phyloP scores from a whole-genome alignment of 2,329 filamentous ascomycete species.

The Escovopsis weberi region DNA sequence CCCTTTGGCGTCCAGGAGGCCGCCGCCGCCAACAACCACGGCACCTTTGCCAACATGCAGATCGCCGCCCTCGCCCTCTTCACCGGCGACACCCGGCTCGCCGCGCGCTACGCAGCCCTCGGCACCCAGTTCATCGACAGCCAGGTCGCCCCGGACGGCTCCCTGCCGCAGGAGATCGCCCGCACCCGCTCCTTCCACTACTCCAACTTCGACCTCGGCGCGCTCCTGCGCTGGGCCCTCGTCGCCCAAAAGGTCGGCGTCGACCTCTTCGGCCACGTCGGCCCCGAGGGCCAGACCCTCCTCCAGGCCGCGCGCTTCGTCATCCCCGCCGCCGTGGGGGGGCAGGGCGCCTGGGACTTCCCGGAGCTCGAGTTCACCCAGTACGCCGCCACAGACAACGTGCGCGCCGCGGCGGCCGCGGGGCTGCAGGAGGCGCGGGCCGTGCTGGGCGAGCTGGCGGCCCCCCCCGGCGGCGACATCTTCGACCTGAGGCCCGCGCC shows the following conservation, averaged over 20 bases:
- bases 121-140: conserved; percentile 8
- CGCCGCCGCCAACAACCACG: conserved; percentile 13
- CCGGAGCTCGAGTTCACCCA: conserved; percentile 10
- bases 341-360: conserved; percentile 8
- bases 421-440: conserved; percentile 8
- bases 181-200: conserved; percentile 16
- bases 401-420: conserved; percentile 11
- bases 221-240: conserved; percentile 7
- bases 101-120: neutral
- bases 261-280: conserved; percentile 11
- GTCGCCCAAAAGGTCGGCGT: conserved; percentile 10
- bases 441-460: conserved; percentile 4
- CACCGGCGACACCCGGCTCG: conserved; percentile 9
- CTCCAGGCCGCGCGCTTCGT: conserved; percentile 11
- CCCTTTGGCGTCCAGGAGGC: conserved; percentile 10
- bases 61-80: conserved; percentile 12
- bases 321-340: conserved; percentile 11
- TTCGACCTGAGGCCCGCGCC: conserved; percentile 13
- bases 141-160: conserved; percentile 11
- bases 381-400: conserved; percentile 13
- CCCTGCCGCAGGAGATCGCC: conserved; percentile 12
- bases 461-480: conserved; percentile 12
- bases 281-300: conserved; percentile 11
- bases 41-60: conserved; percentile 13
- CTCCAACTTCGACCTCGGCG: conserved; percentile 13